Conservation (phyloP, 1,284 basidiomycete genomes). For the Takashimella koratensis region DNA sequence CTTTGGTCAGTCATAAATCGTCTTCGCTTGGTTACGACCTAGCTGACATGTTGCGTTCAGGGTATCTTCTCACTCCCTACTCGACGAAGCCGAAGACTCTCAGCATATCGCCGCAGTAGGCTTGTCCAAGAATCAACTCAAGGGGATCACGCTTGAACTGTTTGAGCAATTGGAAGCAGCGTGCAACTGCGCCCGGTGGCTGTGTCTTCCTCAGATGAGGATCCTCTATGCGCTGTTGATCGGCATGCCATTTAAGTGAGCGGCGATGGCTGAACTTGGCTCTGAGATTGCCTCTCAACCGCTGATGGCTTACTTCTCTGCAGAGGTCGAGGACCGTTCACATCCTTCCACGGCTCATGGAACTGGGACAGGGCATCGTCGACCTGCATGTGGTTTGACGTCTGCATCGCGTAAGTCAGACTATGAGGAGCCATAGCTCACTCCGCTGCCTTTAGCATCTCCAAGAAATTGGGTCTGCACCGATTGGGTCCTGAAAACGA, state of each 20-base stretch:
- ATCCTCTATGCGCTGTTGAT: neutral
- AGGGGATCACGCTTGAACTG: neutral
- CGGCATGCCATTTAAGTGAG: neutral
- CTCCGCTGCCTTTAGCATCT: neutral
- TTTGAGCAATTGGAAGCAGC: neutral
- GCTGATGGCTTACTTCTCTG: too few relatives aligned
- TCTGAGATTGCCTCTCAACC: too few relatives aligned
- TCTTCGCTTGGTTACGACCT: neutral
- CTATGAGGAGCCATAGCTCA: neutral
- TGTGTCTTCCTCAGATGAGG: neutral
- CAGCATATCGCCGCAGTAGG: neutral
- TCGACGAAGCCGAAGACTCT: neutral
- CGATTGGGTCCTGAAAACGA: neutral
- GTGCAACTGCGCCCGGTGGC: neutral
- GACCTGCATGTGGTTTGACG: neutral
- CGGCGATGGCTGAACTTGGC: too few relatives aligned
- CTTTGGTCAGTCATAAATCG: neutral
- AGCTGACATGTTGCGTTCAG: neutral
- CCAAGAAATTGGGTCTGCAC: neutral
- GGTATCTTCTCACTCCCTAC: neutral
- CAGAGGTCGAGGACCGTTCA: neutral
- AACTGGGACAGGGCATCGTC: neutral
- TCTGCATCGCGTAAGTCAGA: neutral
- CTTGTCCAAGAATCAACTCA: neutral
- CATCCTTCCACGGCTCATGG: neutral